Base-by-base conservation (phyloP, 78 protist genomes). In the Dictyostelium purpureum region DNA sequence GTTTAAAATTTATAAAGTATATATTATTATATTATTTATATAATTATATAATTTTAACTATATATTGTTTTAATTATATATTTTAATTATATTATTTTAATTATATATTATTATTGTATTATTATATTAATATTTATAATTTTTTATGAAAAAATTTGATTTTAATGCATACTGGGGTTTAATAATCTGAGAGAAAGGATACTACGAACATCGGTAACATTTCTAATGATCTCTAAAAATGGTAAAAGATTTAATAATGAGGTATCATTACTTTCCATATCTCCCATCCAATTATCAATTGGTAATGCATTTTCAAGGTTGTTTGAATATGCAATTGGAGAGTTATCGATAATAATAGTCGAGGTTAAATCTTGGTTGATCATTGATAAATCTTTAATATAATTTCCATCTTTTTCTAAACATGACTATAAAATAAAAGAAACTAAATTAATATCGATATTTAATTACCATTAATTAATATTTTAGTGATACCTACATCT, bases 271-370 rank as follows among this genome's bases (percentile, higher is more conserved):
- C 33, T 24, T 12, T 75, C 81, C 37, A 94, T 76, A 65, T 91
- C 88, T 4, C 88, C 95, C 90, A 94, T 70, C 93, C 74, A 94
- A 80, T 57, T 70, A 56, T 90, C 83, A 10, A 94, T 95, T 51
- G 97, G 97, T 38, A 96, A 37, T 2, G 96, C 97, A 56, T 96
- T 96, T 51, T 96, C 95, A 21, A 71, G 33, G n/a, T 96, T 79
- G 42, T 67, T 65, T 4, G 88, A 82, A 65, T 93, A 95, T 10
- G 96, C 88, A 37, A 73, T 54, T 33, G 96, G 97, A 42, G 94
- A 95, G 33, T 96, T 96, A 76, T 96, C 97, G 31, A 96, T 35
- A n/a, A 96, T 95, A 42, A 96, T 88, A 0, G 94, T 77, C 16
- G 80, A 73, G 0, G 96, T 76, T 26, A 96, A 38, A 63, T 96